Percentiles rank a stretch among this genome's conserved stretches.
Conservation (phyloP, 2,329 filamentous ascomycete genomes). For the Ascochyta fabae region DNA sequence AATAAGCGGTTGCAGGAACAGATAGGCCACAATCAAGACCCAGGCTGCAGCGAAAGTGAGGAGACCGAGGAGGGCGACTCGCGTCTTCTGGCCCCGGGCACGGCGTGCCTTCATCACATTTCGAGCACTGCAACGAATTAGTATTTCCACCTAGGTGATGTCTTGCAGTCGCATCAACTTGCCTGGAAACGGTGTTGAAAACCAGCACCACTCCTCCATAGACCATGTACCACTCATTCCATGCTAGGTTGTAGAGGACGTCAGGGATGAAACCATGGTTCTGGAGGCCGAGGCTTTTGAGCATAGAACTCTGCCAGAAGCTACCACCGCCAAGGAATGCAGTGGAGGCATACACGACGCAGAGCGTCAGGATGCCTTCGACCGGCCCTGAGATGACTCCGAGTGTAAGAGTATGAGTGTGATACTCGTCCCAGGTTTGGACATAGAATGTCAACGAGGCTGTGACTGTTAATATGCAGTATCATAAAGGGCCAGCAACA, state of each 20-base stretch:
- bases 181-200: conserved; percentile 80
- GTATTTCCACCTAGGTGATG: background rate
- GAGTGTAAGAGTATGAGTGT: conserved; percentile 93
- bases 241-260: conserved; percentile 77
- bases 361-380: conserved; percentile 87
- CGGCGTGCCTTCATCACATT: conserved; percentile 86
- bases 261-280: conserved; percentile 69
- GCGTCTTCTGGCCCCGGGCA: conserved; percentile 72
- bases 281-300: conserved; percentile 73
- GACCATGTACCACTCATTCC: conserved; percentile 91
- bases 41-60: conserved; percentile 81
- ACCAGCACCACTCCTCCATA: conserved; percentile 83
- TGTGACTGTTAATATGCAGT: conserved; percentile 42
- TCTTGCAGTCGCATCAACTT: conserved; percentile 7
- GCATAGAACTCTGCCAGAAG: conserved; percentile 89
- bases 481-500: background rate
- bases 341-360: conserved; percentile 81
- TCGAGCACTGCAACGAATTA: conserved; percentile 61
- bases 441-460: conserved; percentile 96
- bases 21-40: conserved; percentile 77
- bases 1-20: conserved; percentile 84
- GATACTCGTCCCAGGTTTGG: conserved; percentile 99
- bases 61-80: conserved; percentile 81
- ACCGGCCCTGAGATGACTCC: conserved; percentile 93
- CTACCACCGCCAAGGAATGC: conserved; percentile 84